Conservation (phyloP, 805 yeast genomes). For the Spathaspora hagerdaliae region DNA sequence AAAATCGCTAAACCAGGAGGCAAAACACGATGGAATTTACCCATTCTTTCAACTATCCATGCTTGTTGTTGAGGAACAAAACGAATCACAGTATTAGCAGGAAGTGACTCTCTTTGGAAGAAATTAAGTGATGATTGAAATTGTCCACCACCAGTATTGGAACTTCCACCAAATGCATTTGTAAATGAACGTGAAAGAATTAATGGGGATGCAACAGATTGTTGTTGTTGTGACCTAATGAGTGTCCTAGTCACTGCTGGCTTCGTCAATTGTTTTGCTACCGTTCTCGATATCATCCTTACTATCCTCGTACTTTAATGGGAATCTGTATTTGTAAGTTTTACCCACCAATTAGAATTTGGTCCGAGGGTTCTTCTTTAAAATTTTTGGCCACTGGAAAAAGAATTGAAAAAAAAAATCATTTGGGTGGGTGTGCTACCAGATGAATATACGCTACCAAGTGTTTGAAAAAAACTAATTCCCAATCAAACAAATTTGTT, state of each 20-base stretch:
- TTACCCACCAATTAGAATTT: too few relatives aligned
- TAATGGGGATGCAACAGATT: not conserved
- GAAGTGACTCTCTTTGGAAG: constrained; percentile 57
- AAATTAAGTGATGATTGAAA: constrained; percentile 33
- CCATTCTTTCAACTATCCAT: constrained; percentile 90
- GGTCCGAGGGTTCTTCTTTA: too few relatives aligned
- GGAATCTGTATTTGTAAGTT: too few relatives aligned
- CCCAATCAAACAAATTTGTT: too few relatives aligned
- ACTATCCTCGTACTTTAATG: too few relatives aligned
- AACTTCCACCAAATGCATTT: not conserved
- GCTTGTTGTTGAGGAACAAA: constrained; percentile 91
- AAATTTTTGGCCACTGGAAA: too few relatives aligned
- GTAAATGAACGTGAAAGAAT: not conserved
- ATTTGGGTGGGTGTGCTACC: not conserved
- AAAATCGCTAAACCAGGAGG: constrained; percentile 76
- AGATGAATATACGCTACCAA: too few relatives aligned
- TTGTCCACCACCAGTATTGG: not conserved
- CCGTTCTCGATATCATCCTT: not conserved
- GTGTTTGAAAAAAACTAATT: too few relatives aligned
- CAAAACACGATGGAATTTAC: constrained; percentile 63
- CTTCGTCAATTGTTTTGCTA: not conserved
- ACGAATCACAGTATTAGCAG: constrained; percentile 69
- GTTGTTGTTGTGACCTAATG: too few relatives aligned
- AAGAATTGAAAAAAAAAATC: too few relatives aligned
- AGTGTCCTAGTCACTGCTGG: not conserved